These are phyloP conservation scores for Parastagonospora nodorum DNA, from an alignment of 2,329 filamentous ascomycete species.

Conservation along the genomic window DNA sequence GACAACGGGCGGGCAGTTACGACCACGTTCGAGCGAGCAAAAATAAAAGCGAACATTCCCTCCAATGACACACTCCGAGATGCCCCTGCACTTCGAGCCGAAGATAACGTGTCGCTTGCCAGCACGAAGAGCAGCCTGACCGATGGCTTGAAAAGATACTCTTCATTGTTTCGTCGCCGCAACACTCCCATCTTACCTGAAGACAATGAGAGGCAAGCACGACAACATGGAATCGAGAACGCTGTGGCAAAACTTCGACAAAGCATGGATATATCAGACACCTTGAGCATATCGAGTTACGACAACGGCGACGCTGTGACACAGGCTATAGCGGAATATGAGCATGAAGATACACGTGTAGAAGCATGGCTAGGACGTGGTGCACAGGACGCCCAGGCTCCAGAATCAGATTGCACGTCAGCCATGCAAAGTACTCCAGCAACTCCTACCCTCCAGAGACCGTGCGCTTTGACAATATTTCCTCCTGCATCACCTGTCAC, in stretches of 20 bases:
- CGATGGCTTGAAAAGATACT: neutral
- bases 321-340: neutral
- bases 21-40: neutral
- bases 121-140: constrained; percentile 1
- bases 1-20: neutral
- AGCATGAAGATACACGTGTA: neutral
- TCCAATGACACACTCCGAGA: too few species aligned
- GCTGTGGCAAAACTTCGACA: neutral
- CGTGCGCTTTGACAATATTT: neutral
- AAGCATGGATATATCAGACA: neutral
- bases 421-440: neutral
- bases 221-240: neutral
- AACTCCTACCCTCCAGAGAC: neutral
- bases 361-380: constrained; percentile 8
- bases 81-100: neutral
- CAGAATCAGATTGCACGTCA: neutral
- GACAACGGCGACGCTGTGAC: neutral
- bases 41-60: neutral
- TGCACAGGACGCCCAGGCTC: neutral
- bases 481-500: constrained; percentile 1
- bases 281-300: neutral
- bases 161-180: neutral
- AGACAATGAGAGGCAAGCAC: neutral
- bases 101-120: neutral
- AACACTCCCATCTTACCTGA: neutral